Percentiles rank a stretch among this genome's conserved stretches.
phyloP scores from a whole-genome alignment of 2,329 filamentous ascomycete genomes.

The Exophiala xenobiotica region DNA sequence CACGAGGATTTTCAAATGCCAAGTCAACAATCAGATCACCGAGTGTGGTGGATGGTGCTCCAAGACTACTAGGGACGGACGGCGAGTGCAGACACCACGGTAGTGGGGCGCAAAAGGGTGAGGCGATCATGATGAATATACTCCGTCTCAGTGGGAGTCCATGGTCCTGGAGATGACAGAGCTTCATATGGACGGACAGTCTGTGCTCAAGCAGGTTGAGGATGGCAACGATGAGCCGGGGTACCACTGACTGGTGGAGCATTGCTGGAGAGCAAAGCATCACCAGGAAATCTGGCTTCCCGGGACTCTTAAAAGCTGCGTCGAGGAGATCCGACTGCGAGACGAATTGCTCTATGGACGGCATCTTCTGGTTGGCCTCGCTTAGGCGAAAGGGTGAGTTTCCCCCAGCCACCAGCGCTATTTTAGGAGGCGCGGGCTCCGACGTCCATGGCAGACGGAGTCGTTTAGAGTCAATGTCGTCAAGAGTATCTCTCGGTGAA shows the following conservation, averaged over 20 bases:
- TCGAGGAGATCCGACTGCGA: background rate
- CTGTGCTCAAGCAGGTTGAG: constrained; percentile 6
- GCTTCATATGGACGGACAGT: constrained; percentile 8
- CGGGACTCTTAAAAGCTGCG: background rate
- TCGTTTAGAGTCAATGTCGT: background rate
- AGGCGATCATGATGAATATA: constrained; percentile 7
- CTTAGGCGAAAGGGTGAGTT: constrained; percentile 7
- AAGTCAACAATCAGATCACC: background rate
- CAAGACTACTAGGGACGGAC: background rate
- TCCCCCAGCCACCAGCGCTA: constrained; percentile 15
- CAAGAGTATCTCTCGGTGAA: constrained; percentile 1
- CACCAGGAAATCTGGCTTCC: constrained; percentile 8
- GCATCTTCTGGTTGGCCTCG: background rate
- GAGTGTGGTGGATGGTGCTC: background rate
- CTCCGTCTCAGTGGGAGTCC: constrained; percentile 2
- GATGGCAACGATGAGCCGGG: constrained; percentile 2
- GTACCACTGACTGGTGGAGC: constrained; percentile 3
- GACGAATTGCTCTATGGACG: constrained; percentile 4
- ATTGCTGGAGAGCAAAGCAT: constrained; percentile 6
- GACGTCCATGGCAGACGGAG: constrained; percentile 1
- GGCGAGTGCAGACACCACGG: constrained; percentile 3
- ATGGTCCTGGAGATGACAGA: constrained; percentile 6
- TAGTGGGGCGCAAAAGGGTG: constrained; percentile 4
- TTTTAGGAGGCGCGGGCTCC: constrained; percentile 8
- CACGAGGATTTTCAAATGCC: background rate